Conservation (phyloP, 2,329 filamentous ascomycete genomes). For the Cercospora beticola region DNA sequence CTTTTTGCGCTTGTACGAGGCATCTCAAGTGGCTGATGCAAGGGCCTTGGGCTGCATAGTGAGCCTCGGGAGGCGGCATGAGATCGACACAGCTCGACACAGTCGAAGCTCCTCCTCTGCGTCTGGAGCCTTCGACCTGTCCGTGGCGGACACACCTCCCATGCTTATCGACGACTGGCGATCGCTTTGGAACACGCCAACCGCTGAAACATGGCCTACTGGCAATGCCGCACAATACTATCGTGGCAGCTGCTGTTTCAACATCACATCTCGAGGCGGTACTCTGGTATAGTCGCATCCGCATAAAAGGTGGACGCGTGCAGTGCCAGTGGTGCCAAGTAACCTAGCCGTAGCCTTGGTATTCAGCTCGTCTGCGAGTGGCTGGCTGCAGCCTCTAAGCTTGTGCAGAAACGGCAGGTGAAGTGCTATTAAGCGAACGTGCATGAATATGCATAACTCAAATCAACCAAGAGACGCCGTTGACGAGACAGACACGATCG, state of each 20-base stretch:
- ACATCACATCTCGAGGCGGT: background rate
- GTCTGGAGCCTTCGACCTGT: background rate
- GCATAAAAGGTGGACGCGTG: background rate
- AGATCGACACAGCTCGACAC: background rate
- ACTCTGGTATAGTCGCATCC: background rate
- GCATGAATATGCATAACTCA: slow-evolving; percentile 3
- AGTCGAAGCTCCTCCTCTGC: background rate
- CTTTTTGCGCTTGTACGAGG: background rate
- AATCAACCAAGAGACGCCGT: background rate
- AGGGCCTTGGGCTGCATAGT: background rate
- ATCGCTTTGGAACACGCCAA: too few species aligned
- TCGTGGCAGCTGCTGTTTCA: too few species aligned
- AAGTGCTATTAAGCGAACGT: slow-evolving; percentile 9
- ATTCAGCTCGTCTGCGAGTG: background rate
- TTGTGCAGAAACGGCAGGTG: slow-evolving; percentile 2
- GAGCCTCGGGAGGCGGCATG: background rate
- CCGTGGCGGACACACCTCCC: too few species aligned
- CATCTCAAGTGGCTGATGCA: too few species aligned
- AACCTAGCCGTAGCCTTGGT: background rate
- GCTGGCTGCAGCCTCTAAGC: background rate
- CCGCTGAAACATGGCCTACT: too few species aligned
- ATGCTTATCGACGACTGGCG: too few species aligned
- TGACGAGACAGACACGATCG: background rate
- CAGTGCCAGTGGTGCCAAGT: background rate
- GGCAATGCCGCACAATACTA: too few species aligned